Base-by-base conservation (phyloP, 2,329 filamentous ascomycete genomes). In the Sporothrix luriei region DNA sequence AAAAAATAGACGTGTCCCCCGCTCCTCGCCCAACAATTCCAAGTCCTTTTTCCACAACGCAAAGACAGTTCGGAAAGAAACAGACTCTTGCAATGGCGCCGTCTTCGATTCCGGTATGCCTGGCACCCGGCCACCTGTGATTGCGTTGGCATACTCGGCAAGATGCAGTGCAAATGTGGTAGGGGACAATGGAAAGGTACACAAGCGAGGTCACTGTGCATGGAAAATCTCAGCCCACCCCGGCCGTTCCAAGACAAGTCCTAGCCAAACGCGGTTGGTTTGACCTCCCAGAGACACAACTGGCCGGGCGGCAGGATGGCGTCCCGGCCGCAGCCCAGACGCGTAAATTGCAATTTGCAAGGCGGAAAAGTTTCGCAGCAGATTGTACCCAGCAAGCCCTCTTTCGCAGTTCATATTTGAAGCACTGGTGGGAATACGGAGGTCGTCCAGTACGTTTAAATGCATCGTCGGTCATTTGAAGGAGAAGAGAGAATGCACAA, bases 331-430 rank as follows among this genome's bases (percentile, higher is more conserved):
- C 57, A 62, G 57, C 4, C 40, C 29, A 21, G 33, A 66, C 65
- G 49, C 65, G 65, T 67, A 57, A 29, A 67, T 67, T 67, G 65
- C 65, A 67, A 67, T 67, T 48, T 67, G 64, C 64, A 49, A 11
- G 24, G 40, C 59, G 48, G 9, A 40, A 49, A 64, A n/a, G 16
- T 46, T 46, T 5, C n/a, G 38, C 57, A 21, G 57, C 57, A 46
- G n/a, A 26, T 62, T 62, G 57, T 21, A 21, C 10, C 29, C 33
- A 33, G 9, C 33, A 33, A 33, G 6, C 6, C 33, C 33, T 33
- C 9, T 33, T 33, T 33, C 33, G 33, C 33, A 7, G 33, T 7
- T 33, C 33, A 7, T 33, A 33, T 33, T 33, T 9, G 33, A 33
- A 9, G 7, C 33, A 33, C 33, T 33, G 33, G 4, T 33, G 33